Base-by-base conservation (phyloP, 2,329 filamentous ascomycete species). In the Seiridium unicorne region DNA sequence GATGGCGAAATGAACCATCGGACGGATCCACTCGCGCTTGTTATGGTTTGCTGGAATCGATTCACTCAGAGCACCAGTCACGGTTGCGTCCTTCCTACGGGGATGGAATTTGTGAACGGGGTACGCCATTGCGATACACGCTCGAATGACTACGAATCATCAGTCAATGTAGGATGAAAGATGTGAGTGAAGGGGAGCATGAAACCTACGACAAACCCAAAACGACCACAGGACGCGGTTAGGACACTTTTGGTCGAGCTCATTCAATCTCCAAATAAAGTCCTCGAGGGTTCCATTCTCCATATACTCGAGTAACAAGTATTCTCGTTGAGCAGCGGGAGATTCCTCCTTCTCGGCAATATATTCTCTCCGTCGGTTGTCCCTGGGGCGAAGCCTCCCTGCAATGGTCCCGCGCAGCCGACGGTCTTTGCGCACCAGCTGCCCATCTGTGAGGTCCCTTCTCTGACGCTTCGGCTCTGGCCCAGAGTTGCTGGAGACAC, bases 101-200 rank as follows among this genome's bases (percentile, higher is more conserved):
- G 13, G 36, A 42, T 55, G 35, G 35, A 40, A 38, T 10, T 26
- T 55, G 9, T 46, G 42, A 32, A 46, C 26, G n/a, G 51, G 53
- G 18, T 55, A 55, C 9, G 53, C 53, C 53, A 55, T 55, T 13
- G 53, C 38, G 18, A 55, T 46, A 32, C 53, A 55, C 6, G 53
- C n/a, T 46, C 42, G 36, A 31, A 55, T 55, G 7, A 55, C 53
- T 55, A 38, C 18, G 13, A 44, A n/a, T 26, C 18, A 9, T 38
- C 18, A 10, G 35, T 18, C 18, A 53, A 35, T n/a, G 3, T 9
- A 6, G 11, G 18, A 13, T 40, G 44, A 44, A 18, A 31, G 11
- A 11, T 31, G 7, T 13, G 11, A 44, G 31, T 11, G 1, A 31
- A 26, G 9, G 8, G 18, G 32, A 32, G n/a, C 6, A 38, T 13